A percentile compares a stretch with the other conserved stretches of the same genome.
Conservation (phyloP, 768 basidiomycete genomes). For the Leccinum incarnatum region DNA sequence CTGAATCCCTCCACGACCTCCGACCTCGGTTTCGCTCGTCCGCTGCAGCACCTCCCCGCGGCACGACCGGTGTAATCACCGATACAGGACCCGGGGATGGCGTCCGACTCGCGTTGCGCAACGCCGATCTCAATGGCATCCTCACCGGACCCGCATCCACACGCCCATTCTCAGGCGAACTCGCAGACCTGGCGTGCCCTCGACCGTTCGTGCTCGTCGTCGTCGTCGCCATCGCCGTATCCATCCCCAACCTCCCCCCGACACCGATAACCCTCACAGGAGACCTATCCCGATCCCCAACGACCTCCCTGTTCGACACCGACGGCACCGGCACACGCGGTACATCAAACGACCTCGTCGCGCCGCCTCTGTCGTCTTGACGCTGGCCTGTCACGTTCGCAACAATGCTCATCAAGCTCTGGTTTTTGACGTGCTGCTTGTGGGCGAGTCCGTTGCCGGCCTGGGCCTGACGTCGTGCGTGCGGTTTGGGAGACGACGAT, state of each 20-base stretch:
- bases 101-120: constrained; percentile 51
- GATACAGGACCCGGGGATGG: constrained; percentile 40
- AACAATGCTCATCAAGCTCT: constrained; percentile 52
- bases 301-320: neutral
- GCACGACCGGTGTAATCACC: neutral
- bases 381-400: no score
- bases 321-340: no score
- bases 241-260: neutral
- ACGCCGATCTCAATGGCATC: constrained; percentile 58
- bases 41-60: neutral
- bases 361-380: no score
- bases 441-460: constrained; percentile 17
- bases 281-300: neutral
- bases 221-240: neutral
- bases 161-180: neutral
- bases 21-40: neutral
- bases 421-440: constrained; percentile 5
- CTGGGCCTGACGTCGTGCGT: neutral
- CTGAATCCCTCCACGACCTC: no score
- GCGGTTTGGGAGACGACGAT: neutral
- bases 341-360: no score
- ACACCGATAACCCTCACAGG: neutral
- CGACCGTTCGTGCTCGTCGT: neutral
- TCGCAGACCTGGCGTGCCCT: constrained; percentile 1
- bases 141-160: constrained; percentile 12